phyloP scores from a whole-genome alignment of 140 eudicot species.

The Bidens hawaiensis region DNA sequence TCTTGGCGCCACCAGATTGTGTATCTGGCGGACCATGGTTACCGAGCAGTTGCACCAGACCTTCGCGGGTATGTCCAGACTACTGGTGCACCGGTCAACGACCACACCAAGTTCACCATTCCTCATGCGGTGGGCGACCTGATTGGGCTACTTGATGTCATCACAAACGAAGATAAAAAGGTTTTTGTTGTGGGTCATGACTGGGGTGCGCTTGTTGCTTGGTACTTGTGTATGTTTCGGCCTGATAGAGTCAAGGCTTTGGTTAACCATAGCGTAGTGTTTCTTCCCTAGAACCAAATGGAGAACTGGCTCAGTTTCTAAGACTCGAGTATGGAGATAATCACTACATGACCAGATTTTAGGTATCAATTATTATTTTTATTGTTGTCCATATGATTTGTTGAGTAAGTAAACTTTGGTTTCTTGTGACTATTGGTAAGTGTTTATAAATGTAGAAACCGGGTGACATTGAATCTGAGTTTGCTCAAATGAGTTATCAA shows the following conservation, averaged over 20 bases:
- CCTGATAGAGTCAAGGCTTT: slow-evolving; percentile 46
- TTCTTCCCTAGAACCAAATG: slow-evolving; percentile 23
- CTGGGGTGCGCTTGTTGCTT: slow-evolving; percentile 56
- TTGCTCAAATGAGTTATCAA: no score
- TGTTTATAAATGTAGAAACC: no score
- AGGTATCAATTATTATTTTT: no score
- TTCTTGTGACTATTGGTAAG: no score
- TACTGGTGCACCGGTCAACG: background rate
- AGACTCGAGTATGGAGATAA: slow-evolving; percentile 34
- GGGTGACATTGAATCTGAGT: no score
- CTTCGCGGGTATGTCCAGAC: slow-evolving; percentile 14
- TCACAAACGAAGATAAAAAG: slow-evolving; percentile 31
- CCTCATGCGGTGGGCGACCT: slow-evolving; percentile 26
- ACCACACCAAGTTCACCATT: background rate
- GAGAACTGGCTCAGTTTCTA: background rate
- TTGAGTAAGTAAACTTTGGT: no score
- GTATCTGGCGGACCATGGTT: slow-evolving; percentile 12
- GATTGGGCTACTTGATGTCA: slow-evolving; percentile 43
- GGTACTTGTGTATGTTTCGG: slow-evolving; percentile 46
- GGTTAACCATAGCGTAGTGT: slow-evolving; percentile 49
- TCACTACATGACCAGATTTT: slow-evolving; percentile 47
- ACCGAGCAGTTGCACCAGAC: slow-evolving; percentile 15
- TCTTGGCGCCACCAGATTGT: slow-evolving; percentile 13
- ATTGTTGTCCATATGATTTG: no score
- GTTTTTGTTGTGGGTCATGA: slow-evolving; percentile 75